phyloP scores from a whole-genome alignment of 1,284 basidiomycete species.

The Rhodotorula sp. region DNA sequence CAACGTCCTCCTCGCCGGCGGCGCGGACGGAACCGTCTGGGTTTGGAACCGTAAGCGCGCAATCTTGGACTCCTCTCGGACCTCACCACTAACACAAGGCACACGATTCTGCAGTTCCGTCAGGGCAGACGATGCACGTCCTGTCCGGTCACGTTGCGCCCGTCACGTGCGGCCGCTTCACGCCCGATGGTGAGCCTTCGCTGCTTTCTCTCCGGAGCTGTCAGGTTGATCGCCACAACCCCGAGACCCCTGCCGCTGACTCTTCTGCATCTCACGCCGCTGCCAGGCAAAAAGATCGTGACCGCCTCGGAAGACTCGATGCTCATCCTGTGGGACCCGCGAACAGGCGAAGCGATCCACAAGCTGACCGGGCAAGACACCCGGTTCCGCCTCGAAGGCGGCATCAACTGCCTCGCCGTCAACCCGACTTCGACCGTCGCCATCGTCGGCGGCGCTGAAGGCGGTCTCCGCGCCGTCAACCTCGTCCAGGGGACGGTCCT shows the following conservation, averaged over 20 bases:
- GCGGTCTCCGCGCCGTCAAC: conserved; percentile 79
- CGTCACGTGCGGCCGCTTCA: conserved; percentile 86
- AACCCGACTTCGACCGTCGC: conserved; percentile 81
- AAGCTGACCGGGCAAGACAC: conserved; percentile 72
- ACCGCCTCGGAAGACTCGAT: conserved; percentile 81
- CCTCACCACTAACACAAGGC: no score
- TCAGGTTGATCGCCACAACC: background rate
- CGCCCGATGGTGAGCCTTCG: conserved; percentile 70
- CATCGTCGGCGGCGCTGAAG: conserved; percentile 81
- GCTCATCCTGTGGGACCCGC: conserved; percentile 90
- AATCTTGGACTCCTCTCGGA: background rate
- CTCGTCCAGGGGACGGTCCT: conserved; percentile 83
- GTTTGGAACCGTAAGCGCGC: conserved; percentile 78
- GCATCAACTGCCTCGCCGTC: conserved; percentile 81
- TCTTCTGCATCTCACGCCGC: no score
- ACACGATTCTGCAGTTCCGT: conserved; percentile 65
- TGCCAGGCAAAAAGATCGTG: conserved; percentile 76
- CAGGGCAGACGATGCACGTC: conserved; percentile 91
- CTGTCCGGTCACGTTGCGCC: conserved; percentile 86
- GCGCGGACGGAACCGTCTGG: conserved; percentile 95
- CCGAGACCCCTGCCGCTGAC: no score
- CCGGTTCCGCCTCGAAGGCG: conserved; percentile 71
- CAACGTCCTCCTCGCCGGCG: conserved; percentile 80
- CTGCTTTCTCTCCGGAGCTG: no score
- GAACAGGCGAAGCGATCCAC: conserved; percentile 70